Conservation (phyloP, 2,329 filamentous ascomycete genomes). For the Trichoderma koningii region DNA sequence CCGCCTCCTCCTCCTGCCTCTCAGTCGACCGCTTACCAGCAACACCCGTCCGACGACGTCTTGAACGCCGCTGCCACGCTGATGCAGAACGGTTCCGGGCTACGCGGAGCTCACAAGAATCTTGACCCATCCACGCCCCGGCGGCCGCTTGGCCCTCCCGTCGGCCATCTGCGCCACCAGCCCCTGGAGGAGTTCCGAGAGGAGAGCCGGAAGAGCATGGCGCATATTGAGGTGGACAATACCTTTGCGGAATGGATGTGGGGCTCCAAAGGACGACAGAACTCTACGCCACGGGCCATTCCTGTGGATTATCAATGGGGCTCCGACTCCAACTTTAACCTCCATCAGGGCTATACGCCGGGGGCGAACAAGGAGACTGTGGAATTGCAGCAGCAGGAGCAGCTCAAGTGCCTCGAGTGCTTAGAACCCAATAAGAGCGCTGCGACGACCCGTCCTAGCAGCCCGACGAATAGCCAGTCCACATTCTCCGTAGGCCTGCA, state of each 20-base stretch:
- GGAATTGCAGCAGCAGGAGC: slow-evolving; percentile 57
- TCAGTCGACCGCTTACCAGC: slow-evolving; percentile 34
- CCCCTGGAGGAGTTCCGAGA: slow-evolving; percentile 47
- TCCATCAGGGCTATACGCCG: slow-evolving; percentile 60
- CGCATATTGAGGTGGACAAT: slow-evolving; percentile 39
- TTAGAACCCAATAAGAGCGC: slow-evolving; percentile 60
- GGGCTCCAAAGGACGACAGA: slow-evolving; percentile 36
- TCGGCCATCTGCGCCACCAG: slow-evolving; percentile 48
- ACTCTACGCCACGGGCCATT: slow-evolving; percentile 40
- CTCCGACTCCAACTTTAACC: slow-evolving; percentile 65
- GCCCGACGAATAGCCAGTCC: slow-evolving; percentile 44
- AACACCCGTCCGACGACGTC: slow-evolving; percentile 55
- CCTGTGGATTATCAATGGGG: slow-evolving; percentile 63
- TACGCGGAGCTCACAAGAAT: slow-evolving; percentile 34
- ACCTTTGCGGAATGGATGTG: slow-evolving; percentile 49
- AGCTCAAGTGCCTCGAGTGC: slow-evolving; percentile 59
- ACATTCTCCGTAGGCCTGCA: slow-evolving; percentile 2
- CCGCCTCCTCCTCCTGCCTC: slow-evolving; percentile 36
- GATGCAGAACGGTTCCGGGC: slow-evolving; percentile 47
- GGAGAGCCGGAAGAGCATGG: slow-evolving; percentile 42
- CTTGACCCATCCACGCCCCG: slow-evolving; percentile 33
- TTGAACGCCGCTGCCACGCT: slow-evolving; percentile 57
- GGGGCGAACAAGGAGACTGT: slow-evolving; percentile 58
- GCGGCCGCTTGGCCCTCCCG: slow-evolving; percentile 39
- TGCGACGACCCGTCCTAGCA: slow-evolving; percentile 60